Evolutionary conservation across 1,139 yeast genomes (phyloP).

Genomic region (Scheffersomyces lignicola): DNA sequence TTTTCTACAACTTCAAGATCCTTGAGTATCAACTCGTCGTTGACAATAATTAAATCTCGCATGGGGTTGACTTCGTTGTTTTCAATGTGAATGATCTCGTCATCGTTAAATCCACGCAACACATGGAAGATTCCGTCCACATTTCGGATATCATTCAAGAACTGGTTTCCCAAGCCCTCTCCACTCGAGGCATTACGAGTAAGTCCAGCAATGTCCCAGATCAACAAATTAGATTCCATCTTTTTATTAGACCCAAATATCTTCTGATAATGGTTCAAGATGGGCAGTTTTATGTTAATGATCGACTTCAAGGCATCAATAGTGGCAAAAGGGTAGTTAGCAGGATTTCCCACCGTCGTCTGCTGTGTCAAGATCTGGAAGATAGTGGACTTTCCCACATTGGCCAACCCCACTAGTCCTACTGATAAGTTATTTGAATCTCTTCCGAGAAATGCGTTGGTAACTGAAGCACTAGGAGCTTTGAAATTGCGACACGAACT

Average conservation of each 20-base stretch:
- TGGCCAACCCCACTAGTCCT: slow-evolving; percentile 72
- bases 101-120: slow-evolving; percentile 65
- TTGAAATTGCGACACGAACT: background rate
- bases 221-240: slow-evolving; percentile 56
- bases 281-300: slow-evolving; percentile 54
- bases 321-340: slow-evolving; percentile 80
- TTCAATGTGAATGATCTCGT: slow-evolving; percentile 73
- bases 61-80: slow-evolving; percentile 62
- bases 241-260: slow-evolving; percentile 53
- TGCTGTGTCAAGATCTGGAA: slow-evolving; percentile 67
- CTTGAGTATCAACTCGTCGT: slow-evolving; percentile 70
- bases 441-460: slow-evolving; percentile 39
- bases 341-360: slow-evolving; percentile 69
- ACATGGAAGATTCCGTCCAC: slow-evolving; percentile 77
- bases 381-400: slow-evolving; percentile 71
- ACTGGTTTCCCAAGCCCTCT: slow-evolving; percentile 77
- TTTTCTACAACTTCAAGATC: slow-evolving; percentile 67
- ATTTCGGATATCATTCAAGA: slow-evolving; percentile 65
- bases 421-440: slow-evolving; percentile 55
- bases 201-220: slow-evolving; percentile 74
- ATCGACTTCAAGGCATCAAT: slow-evolving; percentile 72
- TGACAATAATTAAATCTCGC: slow-evolving; percentile 65
- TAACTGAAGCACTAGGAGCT: background rate
- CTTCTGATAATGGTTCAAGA: slow-evolving; percentile 42
- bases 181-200: slow-evolving; percentile 74